Evolutionary conservation across 306 rosid species (phyloP).

Genomic region (Lathyrus aphaca): DNA sequence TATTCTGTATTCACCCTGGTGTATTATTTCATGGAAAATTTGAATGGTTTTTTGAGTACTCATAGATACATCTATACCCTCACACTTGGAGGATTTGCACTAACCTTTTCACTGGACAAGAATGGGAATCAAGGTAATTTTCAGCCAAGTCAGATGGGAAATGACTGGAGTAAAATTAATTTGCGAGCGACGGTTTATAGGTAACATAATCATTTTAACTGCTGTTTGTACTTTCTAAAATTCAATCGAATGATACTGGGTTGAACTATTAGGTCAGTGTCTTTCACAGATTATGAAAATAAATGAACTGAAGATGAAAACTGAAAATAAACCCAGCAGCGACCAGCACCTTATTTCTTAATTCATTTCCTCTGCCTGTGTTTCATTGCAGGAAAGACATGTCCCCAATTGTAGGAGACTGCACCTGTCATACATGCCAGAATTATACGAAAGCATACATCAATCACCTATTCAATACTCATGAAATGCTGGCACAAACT

Average conservation of each 20-base stretch:
- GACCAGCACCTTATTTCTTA: conserved; percentile 16
- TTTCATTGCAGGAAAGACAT: conserved; percentile 69
- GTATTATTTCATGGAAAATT: conserved; percentile 24
- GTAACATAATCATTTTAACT: conserved; percentile 44
- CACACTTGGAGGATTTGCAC: conserved; percentile 84
- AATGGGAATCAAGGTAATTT: conserved; percentile 43
- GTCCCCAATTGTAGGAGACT: conserved; percentile 64
- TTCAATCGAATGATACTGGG: conserved; percentile 10
- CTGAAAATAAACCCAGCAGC: not conserved
- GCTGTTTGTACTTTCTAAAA: conserved; percentile 19
- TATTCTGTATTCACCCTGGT: conserved; percentile 9
- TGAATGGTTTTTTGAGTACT: conserved; percentile 30
- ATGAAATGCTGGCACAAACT: conserved; percentile 93
- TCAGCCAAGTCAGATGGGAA: conserved; percentile 48
- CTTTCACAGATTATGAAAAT: not conserved
- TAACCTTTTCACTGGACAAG: conserved; percentile 67
- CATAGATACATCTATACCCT: conserved; percentile 75
- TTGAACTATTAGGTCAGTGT: conserved; percentile 24
- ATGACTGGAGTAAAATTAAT: conserved; percentile 75
- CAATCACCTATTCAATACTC: conserved; percentile 88
- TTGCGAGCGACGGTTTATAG: conserved; percentile 77
- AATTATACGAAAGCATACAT: conserved; percentile 87
- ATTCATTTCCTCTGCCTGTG: conserved; percentile 24
- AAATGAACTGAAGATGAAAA: conserved; percentile 6
- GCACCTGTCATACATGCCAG: conserved; percentile 85